Evolutionary conservation across 1,284 basidiomycete genomes (phyloP), one percentile per base, ranked within the genome.

Genomic region (Thelephora terrestris): DNA sequence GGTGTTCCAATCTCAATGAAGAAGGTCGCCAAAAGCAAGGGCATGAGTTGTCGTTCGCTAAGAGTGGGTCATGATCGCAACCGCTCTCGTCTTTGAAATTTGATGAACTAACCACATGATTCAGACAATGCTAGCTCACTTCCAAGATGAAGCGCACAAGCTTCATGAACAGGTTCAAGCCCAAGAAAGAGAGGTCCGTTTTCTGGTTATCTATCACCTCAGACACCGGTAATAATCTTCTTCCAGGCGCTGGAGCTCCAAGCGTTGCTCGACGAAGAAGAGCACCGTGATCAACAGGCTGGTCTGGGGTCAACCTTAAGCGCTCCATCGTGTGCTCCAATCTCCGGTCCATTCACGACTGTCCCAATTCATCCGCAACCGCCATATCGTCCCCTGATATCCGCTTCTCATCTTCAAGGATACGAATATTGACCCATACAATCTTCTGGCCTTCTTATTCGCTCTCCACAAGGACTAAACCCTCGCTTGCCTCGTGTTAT

Each of bases 111-210:
- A 47, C 43, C 12, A 17, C 21, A 2, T 14, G 25, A 1, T 38
- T 12, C 48, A 68, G 64, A 71, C 71, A 0, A 66, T 84, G 46
- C 69, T 85, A 10, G 76, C 84, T 1, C 78, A 84, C 54, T 81
- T 81, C 75, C 74, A 82, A 53, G 72, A 74, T 40, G 69, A 64
- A 4, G 70, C 73, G 37, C 65, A 69, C 47, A 67, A 71, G 23
- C 65, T 78, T 36, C 73, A 79, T 55, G 56, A 65, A 18, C 66
- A 69, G 50, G 76, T 71, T 3, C 54, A 71, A 2, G 60, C 63
- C 16, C 77, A 80, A 55, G 80, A 84, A 56, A 67, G 74, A 50
- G 67, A 67, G 54, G 81, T 81, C 53, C 48, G 69, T 56, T 24
- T 46, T 14, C 7, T 18, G 20, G 10, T 47, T 14, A 3, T 23